These are phyloP conservation scores for Neofusicoccum ribis DNA, from an alignment of 2,329 filamentous ascomycete genomes.

Conservation along the genomic window DNA sequence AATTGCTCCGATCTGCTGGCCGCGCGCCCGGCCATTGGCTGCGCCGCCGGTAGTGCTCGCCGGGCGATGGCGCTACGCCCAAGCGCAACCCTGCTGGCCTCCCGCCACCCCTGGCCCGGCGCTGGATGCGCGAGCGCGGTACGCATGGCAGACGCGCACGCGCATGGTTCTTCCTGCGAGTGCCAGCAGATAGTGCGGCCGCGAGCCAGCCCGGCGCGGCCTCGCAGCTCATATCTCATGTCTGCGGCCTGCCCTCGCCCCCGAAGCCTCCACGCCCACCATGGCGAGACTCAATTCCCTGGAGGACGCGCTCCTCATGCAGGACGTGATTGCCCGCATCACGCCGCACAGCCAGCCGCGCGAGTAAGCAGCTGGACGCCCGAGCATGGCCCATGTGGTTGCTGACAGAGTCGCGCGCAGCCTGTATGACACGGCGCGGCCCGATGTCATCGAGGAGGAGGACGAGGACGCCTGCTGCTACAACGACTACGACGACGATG, in stretches of 20 bases:
- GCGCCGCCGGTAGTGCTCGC: background rate
- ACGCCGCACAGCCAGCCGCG: background rate
- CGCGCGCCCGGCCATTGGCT: background rate
- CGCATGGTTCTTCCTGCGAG: too few species aligned
- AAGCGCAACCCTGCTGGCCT: background rate
- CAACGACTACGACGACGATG: slow-evolving; percentile 11
- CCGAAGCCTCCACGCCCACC: background rate
- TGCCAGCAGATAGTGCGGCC: background rate
- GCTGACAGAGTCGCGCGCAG: background rate
- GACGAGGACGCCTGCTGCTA: background rate
- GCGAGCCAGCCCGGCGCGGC: background rate
- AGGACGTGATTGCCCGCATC: slow-evolving; percentile 3
- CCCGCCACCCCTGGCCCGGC: background rate
- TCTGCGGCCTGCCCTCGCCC: background rate
- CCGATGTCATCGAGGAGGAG: slow-evolving; percentile 13
- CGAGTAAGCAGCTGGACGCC: background rate
- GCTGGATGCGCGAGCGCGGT: background rate
- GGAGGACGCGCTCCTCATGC: background rate
- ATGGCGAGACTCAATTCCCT: background rate
- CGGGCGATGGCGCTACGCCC: slow-evolving; percentile 6
- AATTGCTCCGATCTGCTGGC: background rate
- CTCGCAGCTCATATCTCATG: background rate
- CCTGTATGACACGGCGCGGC: background rate
- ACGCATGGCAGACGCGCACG: too few species aligned
- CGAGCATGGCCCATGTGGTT: background rate